Percentiles rank a stretch among this genome's conserved stretches.
Evolutionary conservation across 1,284 basidiomycete genomes (phyloP).

Genomic region (Malassezia sympodialis): DNA sequence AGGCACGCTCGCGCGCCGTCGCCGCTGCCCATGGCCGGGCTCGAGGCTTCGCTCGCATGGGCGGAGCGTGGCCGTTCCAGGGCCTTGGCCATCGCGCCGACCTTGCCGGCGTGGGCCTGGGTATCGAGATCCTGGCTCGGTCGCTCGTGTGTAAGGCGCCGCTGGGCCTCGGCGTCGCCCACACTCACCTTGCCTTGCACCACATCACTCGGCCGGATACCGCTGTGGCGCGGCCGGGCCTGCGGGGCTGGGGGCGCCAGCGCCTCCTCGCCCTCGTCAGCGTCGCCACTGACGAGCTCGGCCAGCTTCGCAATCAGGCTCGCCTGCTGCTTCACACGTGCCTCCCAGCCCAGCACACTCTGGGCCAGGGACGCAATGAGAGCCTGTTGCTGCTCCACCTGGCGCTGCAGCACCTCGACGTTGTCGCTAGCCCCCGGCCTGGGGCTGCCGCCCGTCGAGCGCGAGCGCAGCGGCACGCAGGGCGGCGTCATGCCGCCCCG

Average conservation of each 20-base stretch:
- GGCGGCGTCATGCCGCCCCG: constrained; percentile 10
- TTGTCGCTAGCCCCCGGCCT: not conserved
- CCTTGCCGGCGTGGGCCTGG: not conserved
- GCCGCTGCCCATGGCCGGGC: not conserved
- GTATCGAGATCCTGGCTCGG: not conserved
- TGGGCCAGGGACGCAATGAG: constrained; percentile 3
- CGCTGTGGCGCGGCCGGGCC: not conserved
- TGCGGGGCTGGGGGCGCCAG: not conserved
- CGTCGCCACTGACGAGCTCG: constrained; percentile 4
- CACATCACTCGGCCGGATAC: constrained; percentile 4
- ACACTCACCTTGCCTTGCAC: not conserved
- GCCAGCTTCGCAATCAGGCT: constrained; percentile 10
- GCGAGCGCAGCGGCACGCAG: constrained; percentile 13
- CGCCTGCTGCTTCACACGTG: constrained; percentile 14
- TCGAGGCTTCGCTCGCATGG: not conserved
- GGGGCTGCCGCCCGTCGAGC: constrained; percentile 5
- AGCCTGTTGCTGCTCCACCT: constrained; percentile 7
- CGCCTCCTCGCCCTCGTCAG: not conserved
- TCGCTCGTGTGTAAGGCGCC: not conserved
- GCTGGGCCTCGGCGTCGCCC: not conserved
- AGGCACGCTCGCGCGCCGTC: not conserved
- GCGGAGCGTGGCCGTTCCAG: not conserved
- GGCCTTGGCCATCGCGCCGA: constrained; percentile 1
- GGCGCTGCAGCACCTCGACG: not conserved
- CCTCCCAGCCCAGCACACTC: constrained; percentile 12